Evolutionary conservation across 1,284 basidiomycete genomes (phyloP).

Genomic region (Sporisorium iseilematis-ciliati): DNA sequence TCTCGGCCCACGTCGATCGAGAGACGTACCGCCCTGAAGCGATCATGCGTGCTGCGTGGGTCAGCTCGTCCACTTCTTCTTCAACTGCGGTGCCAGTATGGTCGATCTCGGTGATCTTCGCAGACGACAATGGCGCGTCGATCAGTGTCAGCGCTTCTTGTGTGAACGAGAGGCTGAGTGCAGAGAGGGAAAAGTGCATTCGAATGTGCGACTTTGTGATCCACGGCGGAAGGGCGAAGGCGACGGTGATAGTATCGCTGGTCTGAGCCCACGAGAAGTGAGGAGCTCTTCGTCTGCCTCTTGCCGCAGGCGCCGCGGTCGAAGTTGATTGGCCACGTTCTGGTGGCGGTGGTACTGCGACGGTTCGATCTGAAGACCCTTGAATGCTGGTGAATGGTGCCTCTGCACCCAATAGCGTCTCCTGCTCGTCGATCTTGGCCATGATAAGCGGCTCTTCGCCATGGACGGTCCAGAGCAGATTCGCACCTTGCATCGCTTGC

Average conservation of each 20-base stretch:
- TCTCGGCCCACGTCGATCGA: conserved; percentile 58
- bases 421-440: conserved; percentile 25
- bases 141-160: conserved; percentile 61
- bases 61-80: conserved; percentile 25
- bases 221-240: conserved; percentile 81
- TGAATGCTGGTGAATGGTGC: conserved; percentile 12
- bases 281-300: conserved; percentile 30
- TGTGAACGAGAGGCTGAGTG: conserved; percentile 78
- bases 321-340: background rate
- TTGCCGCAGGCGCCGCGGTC: background rate
- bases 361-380: background rate
- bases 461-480: conserved; percentile 22
- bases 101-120: conserved; percentile 76
- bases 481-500: background rate
- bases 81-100: background rate
- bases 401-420: conserved; percentile 35
- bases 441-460: conserved; percentile 46
- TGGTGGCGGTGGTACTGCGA: background rate
- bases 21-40: conserved; percentile 44
- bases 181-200: conserved; percentile 76
- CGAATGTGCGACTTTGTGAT: conserved; percentile 52
- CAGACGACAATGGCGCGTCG: conserved; percentile 3
- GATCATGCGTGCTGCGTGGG: conserved; percentile 36
- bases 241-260: conserved; percentile 82
- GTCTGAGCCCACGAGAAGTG: conserved; percentile 90